Conservation (phyloP, 495 filamentous ascomycete species). For the Hypoxylon trugodes region DNA sequence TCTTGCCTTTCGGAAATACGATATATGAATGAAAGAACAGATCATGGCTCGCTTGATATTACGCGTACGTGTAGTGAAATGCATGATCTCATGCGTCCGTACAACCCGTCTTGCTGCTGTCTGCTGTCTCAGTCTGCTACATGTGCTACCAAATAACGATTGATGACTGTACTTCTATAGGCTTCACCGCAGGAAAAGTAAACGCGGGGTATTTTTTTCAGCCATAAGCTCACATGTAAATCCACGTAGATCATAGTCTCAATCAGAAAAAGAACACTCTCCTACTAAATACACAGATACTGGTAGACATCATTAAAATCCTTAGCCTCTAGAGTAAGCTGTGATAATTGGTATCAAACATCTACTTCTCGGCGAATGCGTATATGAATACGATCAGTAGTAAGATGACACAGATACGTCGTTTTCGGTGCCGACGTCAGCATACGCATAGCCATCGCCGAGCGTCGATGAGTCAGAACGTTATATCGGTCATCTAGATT, state of each 20-base stretch:
- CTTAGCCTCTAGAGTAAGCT: too few species aligned
- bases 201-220: too few species aligned
- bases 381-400: background rate
- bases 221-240: too few species aligned
- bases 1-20: background rate
- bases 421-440: slow-evolving; percentile 21
- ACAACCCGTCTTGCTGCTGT: slow-evolving; percentile 19
- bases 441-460: background rate
- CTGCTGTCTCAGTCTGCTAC: slow-evolving; percentile 16
- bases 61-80: slow-evolving; percentile 11
- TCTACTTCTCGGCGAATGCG: background rate
- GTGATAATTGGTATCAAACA: too few species aligned
- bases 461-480: slow-evolving; percentile 23
- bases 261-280: too few species aligned
- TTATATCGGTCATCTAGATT: slow-evolving; percentile 18
- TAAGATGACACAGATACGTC: background rate
- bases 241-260: too few species aligned
- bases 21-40: background rate
- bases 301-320: too few species aligned
- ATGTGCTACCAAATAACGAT: slow-evolving; percentile 5
- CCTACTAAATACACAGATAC: too few species aligned
- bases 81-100: slow-evolving; percentile 16
- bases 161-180: background rate
- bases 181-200: background rate
- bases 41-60: background rate